Evolutionary conservation across 2,329 filamentous ascomycete species (phyloP).

Genomic region (Cladophialophora psammophila): DNA sequence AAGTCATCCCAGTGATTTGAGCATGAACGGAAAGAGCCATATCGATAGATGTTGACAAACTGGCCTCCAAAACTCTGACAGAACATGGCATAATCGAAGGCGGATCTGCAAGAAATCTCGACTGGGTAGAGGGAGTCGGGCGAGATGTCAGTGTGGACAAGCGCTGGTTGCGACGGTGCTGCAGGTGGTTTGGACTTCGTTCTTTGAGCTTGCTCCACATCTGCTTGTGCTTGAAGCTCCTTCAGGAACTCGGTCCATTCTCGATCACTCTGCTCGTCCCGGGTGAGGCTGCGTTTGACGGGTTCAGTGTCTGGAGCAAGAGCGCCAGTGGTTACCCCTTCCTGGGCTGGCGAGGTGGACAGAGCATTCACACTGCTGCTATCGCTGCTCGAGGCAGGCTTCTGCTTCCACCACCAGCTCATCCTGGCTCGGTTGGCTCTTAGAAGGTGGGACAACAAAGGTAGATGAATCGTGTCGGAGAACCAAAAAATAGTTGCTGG

Average conservation of each 20-base stretch:
- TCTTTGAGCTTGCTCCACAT: conserved; percentile 25
- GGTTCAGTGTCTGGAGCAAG: conserved; percentile 31
- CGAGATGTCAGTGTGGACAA: conserved; percentile 50
- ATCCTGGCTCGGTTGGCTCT: conserved; percentile 42
- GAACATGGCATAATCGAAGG: conserved; percentile 93
- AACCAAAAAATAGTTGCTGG: neutral
- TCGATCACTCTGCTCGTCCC: conserved; percentile 60
- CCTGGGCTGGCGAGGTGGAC: neutral
- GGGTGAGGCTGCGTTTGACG: conserved; percentile 45
- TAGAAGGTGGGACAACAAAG: neutral
- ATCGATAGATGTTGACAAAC: conserved; percentile 89
- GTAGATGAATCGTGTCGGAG: neutral
- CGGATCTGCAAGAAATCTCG: conserved; percentile 84
- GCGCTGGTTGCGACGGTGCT: conserved; percentile 33
- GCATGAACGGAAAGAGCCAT: conserved; percentile 78
- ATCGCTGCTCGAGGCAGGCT: conserved; percentile 36
- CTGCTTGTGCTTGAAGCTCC: conserved; percentile 51
- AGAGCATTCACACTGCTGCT: conserved; percentile 11
- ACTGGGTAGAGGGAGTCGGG: conserved; percentile 77
- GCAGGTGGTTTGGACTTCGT: conserved; percentile 16
- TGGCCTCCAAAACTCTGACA: conserved; percentile 89
- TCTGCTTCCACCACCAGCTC: conserved; percentile 57
- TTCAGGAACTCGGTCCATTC: conserved; percentile 63
- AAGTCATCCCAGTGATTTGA: conserved; percentile 90
- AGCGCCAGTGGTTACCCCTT: conserved; percentile 27